Evolutionary conservation across 2,329 filamentous ascomycete species (phyloP), one percentile per base, ranked within the genome.

Genomic region (Anthostomella pinea): DNA sequence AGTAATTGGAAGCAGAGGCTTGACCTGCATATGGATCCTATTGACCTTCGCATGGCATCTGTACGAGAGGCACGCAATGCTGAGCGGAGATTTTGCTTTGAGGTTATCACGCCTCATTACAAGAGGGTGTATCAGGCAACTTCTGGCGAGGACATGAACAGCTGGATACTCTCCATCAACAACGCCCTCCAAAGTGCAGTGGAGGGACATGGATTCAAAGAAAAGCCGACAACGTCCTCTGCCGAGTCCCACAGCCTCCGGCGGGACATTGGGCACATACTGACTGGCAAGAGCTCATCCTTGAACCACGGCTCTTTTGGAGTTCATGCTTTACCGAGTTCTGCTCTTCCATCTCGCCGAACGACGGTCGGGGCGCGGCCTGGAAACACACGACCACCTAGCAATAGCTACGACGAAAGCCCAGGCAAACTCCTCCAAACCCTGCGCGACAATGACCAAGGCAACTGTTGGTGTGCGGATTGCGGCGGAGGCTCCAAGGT

Each of bases 1-100:
- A 95, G 90, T 60, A 97, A 98, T 62, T 98, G 93, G 93, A 98
- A 98, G 65, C 88, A 98, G 60, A 91, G 81, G 60, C 77, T 98
- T 16, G 93, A 98, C 63, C 71, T 97, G 17, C 94, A 98, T 60
- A 97, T 95, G 81, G 93, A 97, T 2, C 93, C 93, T 0, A 97
- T 98, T 48, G 94, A 98, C 62, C 72, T 98, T 29, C 85, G 93
- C 22, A 93, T 97, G 81, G 93, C 93, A 8, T 97, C 93, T 11
- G 94, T 98, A 11, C 81, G 93, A 39, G 93, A 98, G 67, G 91
- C 94, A 25, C 83, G 93, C 16, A 95, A 94, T 60, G 87, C 90
- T 2, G 94, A 98, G 54, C 79, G 93, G 17, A 81, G 93, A 5
- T 98, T 98, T 63, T 97, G 91, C 64, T 98, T 98, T 53, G 93